Conservation (phyloP, 2,329 filamentous ascomycete genomes). For the Monosporascus ibericus region DNA sequence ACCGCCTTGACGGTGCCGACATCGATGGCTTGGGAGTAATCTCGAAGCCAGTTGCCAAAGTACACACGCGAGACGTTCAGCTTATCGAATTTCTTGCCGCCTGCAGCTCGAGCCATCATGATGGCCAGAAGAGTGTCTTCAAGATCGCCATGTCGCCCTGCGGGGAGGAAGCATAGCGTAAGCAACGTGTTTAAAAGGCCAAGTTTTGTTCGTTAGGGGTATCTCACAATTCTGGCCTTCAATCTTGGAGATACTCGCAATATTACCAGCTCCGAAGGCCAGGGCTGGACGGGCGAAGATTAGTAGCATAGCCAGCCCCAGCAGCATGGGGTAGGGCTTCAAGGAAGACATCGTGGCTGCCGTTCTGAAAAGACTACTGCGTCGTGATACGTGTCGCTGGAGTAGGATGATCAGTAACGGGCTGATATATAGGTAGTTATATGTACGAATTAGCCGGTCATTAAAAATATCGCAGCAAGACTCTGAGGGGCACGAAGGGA, state of each 20-base stretch:
- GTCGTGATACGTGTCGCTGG: too few relatives aligned
- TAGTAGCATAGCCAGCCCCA: conserved; percentile 57
- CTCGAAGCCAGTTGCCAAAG: conserved; percentile 91
- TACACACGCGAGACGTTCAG: conserved; percentile 84
- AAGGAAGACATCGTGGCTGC: conserved; percentile 39
- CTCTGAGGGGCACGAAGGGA: too few relatives aligned
- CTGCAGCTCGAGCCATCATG: conserved; percentile 46
- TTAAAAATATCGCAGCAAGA: too few relatives aligned
- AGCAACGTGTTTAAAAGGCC: conserved; percentile 2
- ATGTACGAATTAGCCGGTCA: too few relatives aligned
- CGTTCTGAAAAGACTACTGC: not conserved
- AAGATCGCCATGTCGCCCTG: conserved; percentile 83
- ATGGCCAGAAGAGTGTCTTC: conserved; percentile 82
- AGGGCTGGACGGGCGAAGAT: conserved; percentile 61
- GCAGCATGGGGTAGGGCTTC: conserved; percentile 43
- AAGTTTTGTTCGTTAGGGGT: not conserved
- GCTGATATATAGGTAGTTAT: too few relatives aligned
- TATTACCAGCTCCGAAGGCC: conserved; percentile 86
- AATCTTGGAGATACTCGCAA: conserved; percentile 71
- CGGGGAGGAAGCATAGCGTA: conserved; percentile 3
- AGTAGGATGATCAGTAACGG: too few relatives aligned
- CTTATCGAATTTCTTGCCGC: conserved; percentile 78
- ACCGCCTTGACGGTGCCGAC: conserved; percentile 89
- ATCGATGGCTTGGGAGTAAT: conserved; percentile 92
- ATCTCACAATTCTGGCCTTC: conserved; percentile 73